Evolutionary conservation across 495 filamentous ascomycete species (phyloP), one percentile per base, ranked within the genome.

Genomic region (Penicillium ochrochloron): DNA sequence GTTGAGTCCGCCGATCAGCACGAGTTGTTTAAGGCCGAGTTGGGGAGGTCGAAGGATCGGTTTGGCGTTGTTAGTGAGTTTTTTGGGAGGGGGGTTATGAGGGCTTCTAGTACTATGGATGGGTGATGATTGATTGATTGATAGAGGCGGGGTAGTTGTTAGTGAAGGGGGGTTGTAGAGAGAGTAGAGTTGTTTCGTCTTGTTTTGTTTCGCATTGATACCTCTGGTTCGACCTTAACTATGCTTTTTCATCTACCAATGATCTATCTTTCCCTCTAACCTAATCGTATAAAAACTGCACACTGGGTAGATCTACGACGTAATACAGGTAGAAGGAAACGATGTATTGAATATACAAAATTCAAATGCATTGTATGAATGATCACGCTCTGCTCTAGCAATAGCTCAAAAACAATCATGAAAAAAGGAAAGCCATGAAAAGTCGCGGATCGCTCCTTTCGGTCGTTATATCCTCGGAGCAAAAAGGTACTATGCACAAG

Each of bases 61-160:
- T 97, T 97, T 73, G 91, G 86, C 50, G 92, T 92, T 19, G 84
- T 98, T 5, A 90, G 91, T 66, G 94, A 97, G 70, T 99, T 95
- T 81, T 97, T 97, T 79, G 94, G 94, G 5, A 80, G 92, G 66
- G 96, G 95, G 1, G 92, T 98, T 17, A 96, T 99, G 93, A 65
- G 72, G 39, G 67, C 80, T 25, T 77, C 79, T 64, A 76, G 62
- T 65, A 78, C 76, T 27, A 78, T 81, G 76, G 77, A 79, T 19
- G 15, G 44, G 44, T 48, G 21, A 48, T 44, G n/a, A 27, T 27
- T 33, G 31, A 9, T 33, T 6, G 6, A 2, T 44, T 21, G 41
- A 12, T n/a, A 5, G 7, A 5, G 42, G 21, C 7, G 31, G 42
- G 14, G 8, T 48, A 3, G 8, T 48, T 12, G 21, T 48, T 14